Evolutionary conservation across 345 rosid genomes (phyloP).

Genomic region (Brassica juncea): DNA sequence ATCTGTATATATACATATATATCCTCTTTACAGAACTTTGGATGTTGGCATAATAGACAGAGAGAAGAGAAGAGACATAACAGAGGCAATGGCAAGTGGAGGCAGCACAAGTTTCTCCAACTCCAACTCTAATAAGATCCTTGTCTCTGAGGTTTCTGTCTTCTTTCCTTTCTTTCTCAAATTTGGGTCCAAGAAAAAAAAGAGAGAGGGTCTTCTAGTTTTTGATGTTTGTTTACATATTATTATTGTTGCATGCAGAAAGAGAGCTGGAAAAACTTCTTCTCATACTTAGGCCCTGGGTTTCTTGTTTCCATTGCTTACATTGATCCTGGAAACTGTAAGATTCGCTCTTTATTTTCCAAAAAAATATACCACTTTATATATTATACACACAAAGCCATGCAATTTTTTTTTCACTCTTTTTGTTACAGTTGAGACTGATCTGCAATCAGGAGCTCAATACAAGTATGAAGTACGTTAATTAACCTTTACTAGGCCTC

Average conservation of each 20-base stretch:
- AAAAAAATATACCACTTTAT: not conserved
- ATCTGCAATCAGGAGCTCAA: constrained; percentile 87
- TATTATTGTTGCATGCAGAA: constrained; percentile 48
- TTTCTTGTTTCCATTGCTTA: constrained; percentile 95
- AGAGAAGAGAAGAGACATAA: constrained; percentile 19
- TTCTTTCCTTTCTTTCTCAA: not conserved
- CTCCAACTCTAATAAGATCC: constrained; percentile 59
- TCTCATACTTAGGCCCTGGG: constrained; percentile 92
- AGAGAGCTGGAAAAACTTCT: constrained; percentile 88
- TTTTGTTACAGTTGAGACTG: constrained; percentile 74
- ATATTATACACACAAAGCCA: not conserved
- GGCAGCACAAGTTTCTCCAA: constrained; percentile 55
- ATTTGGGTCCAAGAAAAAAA: not conserved
- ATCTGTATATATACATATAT: not conserved
- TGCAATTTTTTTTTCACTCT: constrained; percentile 1
- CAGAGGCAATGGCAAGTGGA: constrained; percentile 55
- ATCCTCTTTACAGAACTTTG: not conserved
- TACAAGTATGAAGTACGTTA: constrained; percentile 72
- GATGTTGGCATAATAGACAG: not conserved
- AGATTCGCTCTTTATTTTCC: constrained; percentile 28
- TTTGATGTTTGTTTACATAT: constrained; percentile 5
- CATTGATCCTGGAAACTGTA: constrained; percentile 98
- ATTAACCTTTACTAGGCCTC: not conserved
- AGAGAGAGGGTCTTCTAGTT: not conserved
- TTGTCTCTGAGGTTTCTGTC: constrained; percentile 70